Base-by-base conservation (phyloP, 345 rosid genomes). In the Trapa incisa region DNA sequence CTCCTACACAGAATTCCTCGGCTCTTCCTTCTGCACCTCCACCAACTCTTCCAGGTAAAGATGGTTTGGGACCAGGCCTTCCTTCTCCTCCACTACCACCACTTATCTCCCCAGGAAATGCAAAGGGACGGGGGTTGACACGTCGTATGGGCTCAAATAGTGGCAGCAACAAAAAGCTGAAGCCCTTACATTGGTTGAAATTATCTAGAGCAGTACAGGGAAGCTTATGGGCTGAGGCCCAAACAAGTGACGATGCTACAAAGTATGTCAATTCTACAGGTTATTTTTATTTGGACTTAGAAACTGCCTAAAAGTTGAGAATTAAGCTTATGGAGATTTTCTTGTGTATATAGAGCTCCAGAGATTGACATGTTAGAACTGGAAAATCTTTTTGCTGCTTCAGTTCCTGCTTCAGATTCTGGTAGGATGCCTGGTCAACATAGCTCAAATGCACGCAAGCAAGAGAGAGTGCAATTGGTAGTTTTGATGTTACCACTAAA, bases 101-200 rank as follows among this genome's bases (percentile, higher is more conserved):
- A 72, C 45, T 65, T 42, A 72, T 74, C 48, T 45, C 8, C 48
- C 48, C 48, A 48, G 67, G 82, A 11, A 76, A 71, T 54, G 76
- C 82, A 73, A 93, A 80, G 78, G 89, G 95, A 17, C 77, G 91
- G 70, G 67, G 37, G 32, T 76, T 88, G 74, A 79, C 89, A 39
- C 98, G 96, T 39, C 68, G 81, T 65, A 72, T 86, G 70, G 11
- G 48, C 48, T 76, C 79, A 47, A 90, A 75, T 81, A 79, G 69
- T 68, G 68, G 79, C 68, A 87, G 85, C 65, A 65, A 81, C 62
- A 93, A 89, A 74, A 93, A 93, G 80, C 76, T 93, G 68, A 93
- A 93, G 81, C 97, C 98, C 7, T 79, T 89, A 81, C 98, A 93
- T 80, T 93, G 98, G 98, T 80, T 93, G 83, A 93, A 93, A 82